Evolutionary conservation across 768 basidiomycete genomes (phyloP).

Genomic region (Lactarius tabidus): DNA sequence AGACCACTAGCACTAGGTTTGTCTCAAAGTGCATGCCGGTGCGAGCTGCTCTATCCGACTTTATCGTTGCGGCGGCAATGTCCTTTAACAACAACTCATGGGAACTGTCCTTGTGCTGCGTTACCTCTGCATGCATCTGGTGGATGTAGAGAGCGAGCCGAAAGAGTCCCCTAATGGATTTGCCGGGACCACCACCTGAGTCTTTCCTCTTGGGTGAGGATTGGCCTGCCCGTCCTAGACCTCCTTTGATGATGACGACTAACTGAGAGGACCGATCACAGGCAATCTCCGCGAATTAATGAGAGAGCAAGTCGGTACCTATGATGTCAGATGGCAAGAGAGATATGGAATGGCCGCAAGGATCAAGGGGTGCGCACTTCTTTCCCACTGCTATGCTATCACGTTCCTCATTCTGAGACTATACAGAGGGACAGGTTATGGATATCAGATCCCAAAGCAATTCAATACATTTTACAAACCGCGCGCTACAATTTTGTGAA

Average conservation of each 20-base stretch:
- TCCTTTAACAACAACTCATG: background rate
- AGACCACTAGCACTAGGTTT: too few species aligned
- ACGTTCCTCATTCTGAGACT: background rate
- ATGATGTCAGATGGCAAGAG: slow-evolving; percentile 16
- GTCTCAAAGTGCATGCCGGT: too few species aligned
- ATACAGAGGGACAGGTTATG: slow-evolving; percentile 15
- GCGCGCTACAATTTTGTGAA: slow-evolving; percentile 22
- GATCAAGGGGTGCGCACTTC: slow-evolving; percentile 12
- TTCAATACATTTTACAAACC: slow-evolving; percentile 22
- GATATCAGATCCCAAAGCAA: slow-evolving; percentile 22
- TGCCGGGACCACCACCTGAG: slow-evolving; percentile 18
- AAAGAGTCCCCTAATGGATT: background rate
- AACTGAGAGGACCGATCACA: background rate
- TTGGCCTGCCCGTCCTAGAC: background rate
- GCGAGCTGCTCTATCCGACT: too few species aligned
- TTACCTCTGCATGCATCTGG: slow-evolving; percentile 1
- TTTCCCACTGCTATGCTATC: too few species aligned
- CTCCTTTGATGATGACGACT: background rate
- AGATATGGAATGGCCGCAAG: slow-evolving; percentile 10
- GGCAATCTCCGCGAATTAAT: slow-evolving; percentile 19
- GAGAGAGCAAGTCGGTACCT: slow-evolving; percentile 16
- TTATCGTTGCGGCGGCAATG: background rate
- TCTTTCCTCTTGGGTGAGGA: slow-evolving; percentile 19
- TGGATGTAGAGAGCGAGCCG: background rate
- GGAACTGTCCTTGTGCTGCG: background rate